These are phyloP conservation scores for Cylindrodendrum hubeiense DNA, from an alignment of 2,329 filamentous ascomycete species.

Conservation along the genomic window DNA sequence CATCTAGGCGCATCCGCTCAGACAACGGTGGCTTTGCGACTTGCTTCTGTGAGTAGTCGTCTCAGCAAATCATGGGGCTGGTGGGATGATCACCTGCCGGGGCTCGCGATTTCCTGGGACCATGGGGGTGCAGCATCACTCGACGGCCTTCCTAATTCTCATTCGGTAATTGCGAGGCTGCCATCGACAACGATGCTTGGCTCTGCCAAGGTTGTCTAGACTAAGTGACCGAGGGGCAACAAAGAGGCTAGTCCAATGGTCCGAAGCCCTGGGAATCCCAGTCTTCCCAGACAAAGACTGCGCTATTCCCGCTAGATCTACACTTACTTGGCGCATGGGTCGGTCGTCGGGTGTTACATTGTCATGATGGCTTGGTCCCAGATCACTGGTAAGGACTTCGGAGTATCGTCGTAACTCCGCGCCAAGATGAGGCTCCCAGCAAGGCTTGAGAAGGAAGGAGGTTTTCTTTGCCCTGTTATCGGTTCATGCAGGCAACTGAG, in stretches of 20 bases:
- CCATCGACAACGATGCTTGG: neutral
- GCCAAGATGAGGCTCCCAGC: constrained; percentile 20
- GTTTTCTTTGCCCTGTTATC: constrained; percentile 19
- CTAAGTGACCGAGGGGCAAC: constrained; percentile 16
- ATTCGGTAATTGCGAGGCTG: constrained; percentile 15
- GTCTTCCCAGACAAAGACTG: constrained; percentile 18
- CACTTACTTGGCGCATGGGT: constrained; percentile 20
- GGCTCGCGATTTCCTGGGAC: constrained; percentile 6
- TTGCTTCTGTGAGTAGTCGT: constrained; percentile 22
- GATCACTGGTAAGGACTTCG: constrained; percentile 16
- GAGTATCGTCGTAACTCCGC: constrained; percentile 11
- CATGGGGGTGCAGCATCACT: neutral
- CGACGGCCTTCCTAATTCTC: constrained; percentile 7
- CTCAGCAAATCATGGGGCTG: constrained; percentile 31
- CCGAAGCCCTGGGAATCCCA: constrained; percentile 12
- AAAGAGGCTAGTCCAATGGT: constrained; percentile 14
- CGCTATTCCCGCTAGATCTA: constrained; percentile 32
- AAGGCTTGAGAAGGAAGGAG: neutral
- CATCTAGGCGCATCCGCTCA: constrained; percentile 32
- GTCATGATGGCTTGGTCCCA: constrained; percentile 1
- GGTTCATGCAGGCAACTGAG: constrained; percentile 31
- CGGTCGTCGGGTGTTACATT: constrained; percentile 18
- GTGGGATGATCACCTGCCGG: constrained; percentile 7
- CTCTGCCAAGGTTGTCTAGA: neutral
- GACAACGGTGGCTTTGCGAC: constrained; percentile 31